Evolutionary conservation across 495 filamentous ascomycete species (phyloP).

Genomic region (Neurospora sp.): DNA sequence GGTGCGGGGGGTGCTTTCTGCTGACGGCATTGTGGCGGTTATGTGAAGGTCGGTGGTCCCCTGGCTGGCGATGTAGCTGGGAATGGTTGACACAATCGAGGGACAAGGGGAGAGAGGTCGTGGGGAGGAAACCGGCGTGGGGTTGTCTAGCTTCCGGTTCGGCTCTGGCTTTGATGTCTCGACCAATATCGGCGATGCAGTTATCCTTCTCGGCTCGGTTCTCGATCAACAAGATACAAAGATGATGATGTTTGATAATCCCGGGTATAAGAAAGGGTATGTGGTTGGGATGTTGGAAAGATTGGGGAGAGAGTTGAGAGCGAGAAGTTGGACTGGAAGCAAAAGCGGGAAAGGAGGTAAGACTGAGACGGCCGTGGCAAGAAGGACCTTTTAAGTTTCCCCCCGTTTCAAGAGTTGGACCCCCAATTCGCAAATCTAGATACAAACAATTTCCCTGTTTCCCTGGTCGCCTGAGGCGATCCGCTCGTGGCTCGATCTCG

Average conservation of each 20-base stretch:
- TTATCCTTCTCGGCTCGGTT: background rate
- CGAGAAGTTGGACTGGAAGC: background rate
- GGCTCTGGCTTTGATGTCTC: background rate
- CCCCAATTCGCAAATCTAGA: background rate
- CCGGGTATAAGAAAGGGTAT: background rate
- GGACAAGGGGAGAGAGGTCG: background rate
- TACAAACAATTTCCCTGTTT: background rate
- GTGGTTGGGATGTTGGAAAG: background rate
- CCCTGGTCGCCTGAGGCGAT: background rate
- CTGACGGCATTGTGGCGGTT: constrained; percentile 56
- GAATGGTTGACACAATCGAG: background rate
- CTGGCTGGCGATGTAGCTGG: no score
- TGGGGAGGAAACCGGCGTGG: background rate
- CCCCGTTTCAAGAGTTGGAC: background rate
- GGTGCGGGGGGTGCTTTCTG: constrained; percentile 67
- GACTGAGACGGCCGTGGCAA: background rate
- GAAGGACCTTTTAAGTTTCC: background rate
- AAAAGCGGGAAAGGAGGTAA: background rate
- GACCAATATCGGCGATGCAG: background rate
- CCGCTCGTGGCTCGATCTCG: background rate
- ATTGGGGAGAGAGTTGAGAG: background rate
- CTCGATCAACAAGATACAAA: background rate
- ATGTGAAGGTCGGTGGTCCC: constrained; percentile 16
- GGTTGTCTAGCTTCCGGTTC: background rate
- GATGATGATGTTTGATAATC: background rate